A percentile compares a stretch with the other conserved stretches of the same genome.
Conservation (phyloP, 1,284 basidiomycete species). For the Termitomyces sp. region DNA sequence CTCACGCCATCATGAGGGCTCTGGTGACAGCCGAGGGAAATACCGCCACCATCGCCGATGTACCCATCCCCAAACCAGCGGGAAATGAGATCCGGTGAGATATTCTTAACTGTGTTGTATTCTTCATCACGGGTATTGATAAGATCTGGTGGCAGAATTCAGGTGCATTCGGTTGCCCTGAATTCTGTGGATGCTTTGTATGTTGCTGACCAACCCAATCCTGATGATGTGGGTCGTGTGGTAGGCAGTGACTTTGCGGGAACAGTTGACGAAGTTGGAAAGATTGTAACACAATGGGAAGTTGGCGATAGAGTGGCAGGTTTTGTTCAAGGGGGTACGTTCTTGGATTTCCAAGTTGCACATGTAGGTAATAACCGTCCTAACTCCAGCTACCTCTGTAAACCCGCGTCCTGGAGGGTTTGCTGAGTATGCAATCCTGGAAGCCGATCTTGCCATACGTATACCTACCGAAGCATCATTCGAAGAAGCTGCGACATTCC, state of each 20-base stretch:
- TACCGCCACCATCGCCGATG: conserved; percentile 22
- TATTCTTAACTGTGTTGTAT: neutral
- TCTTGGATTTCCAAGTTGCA: neutral
- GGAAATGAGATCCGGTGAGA: conserved; percentile 25
- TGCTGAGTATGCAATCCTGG: conserved; percentile 29
- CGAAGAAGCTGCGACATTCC: conserved; percentile 28
- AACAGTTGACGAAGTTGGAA: conserved; percentile 24
- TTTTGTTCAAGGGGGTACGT: conserved; percentile 28
- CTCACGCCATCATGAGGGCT: conserved; percentile 15
- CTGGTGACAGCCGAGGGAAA: conserved; percentile 23
- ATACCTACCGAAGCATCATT: conserved; percentile 23
- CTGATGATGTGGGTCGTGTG: conserved; percentile 24
- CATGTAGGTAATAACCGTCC: neutral
- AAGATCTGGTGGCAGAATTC: conserved; percentile 17
- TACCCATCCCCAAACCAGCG: conserved; percentile 24
- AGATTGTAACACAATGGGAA: conserved; percentile 21
- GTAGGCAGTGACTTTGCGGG: conserved; percentile 31
- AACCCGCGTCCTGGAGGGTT: conserved; percentile 30
- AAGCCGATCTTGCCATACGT: conserved; percentile 26
- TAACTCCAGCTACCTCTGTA: conserved; percentile 24
- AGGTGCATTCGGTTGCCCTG: conserved; percentile 26
- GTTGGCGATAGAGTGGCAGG: conserved; percentile 28
- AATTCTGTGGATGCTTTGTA: conserved; percentile 29
- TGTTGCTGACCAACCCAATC: conserved; percentile 20
- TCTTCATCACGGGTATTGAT: neutral